Percentiles rank a stretch among this genome's conserved stretches.
These are phyloP conservation scores for Albugo candida DNA, from an alignment of 352 stramenopile genomes.

Conservation along the genomic window DNA sequence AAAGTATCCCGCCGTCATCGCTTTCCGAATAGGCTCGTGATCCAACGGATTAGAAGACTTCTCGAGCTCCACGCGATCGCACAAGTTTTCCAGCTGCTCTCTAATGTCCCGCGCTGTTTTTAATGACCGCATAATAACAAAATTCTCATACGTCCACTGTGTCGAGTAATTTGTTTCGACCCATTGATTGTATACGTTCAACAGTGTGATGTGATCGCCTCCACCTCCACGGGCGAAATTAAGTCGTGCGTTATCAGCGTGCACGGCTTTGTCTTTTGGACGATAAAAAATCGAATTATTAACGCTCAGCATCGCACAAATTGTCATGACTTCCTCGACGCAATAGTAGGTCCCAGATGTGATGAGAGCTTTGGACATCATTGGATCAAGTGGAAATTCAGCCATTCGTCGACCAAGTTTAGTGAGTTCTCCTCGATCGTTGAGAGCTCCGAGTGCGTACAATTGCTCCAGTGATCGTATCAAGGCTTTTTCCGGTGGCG, in stretches of 20 bases:
- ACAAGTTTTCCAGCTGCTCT: constrained; percentile 95
- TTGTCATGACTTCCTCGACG: constrained; percentile 92
- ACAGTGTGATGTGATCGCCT: constrained; percentile 90
- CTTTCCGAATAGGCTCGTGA: constrained; percentile 85
- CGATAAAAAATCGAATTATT: constrained; percentile 81
- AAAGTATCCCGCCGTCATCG: constrained; percentile 93
- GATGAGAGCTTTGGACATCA: constrained; percentile 96
- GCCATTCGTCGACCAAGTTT: constrained; percentile 83
- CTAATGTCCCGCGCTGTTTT: constrained; percentile 87
- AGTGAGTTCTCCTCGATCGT: constrained; percentile 95
- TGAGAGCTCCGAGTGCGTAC: constrained; percentile 94
- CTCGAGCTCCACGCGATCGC: constrained; percentile 81
- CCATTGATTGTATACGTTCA: constrained; percentile 98
- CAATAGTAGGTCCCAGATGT: constrained; percentile 89
- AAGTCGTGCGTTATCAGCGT: constrained; percentile 92
- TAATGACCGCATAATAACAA: constrained; percentile 91
- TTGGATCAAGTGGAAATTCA: constrained; percentile 93
- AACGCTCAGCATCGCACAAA: constrained; percentile 95
- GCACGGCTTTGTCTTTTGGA: constrained; percentile 90
- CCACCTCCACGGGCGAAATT: constrained; percentile 89
- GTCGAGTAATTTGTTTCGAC: constrained; percentile 78
- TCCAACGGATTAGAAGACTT: constrained; percentile 42
- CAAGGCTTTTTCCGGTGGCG: constrained; percentile 93
- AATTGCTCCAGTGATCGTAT: constrained; percentile 97
- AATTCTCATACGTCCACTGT: constrained; percentile 97